phyloP scores from a whole-genome alignment of 257 asterid species.

The Salvia rosmarinus region DNA sequence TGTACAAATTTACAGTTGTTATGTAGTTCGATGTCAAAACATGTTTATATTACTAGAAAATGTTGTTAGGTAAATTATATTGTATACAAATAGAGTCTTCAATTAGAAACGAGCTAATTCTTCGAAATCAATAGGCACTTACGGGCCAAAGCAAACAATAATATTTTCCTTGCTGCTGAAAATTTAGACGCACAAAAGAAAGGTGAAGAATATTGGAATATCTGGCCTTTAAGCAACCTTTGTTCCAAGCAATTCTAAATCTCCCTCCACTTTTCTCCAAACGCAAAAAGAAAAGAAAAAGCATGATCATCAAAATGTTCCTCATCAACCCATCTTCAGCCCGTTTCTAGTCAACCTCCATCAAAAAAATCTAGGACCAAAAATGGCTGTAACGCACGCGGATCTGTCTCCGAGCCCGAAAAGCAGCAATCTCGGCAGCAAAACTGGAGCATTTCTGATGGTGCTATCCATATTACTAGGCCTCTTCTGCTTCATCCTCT shows the following conservation, averaged over 20 bases:
- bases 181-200: no score
- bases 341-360: neutral
- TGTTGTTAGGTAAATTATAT: no score
- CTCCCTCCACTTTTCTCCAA: constrained; percentile 33
- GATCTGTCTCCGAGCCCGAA: constrained; percentile 72
- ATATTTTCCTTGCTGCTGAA: no score
- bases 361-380: no score
- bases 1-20: no score
- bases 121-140: no score
- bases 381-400: constrained; percentile 89
- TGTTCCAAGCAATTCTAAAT: constrained; percentile 84
- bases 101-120: no score
- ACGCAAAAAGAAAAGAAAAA: neutral
- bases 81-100: no score
- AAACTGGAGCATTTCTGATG: constrained; percentile 71
- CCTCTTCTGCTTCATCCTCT: constrained; percentile 79
- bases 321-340: constrained; percentile 10
- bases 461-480: constrained; percentile 68
- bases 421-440: constrained; percentile 64
- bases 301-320: constrained; percentile 14
- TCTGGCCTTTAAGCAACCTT: constrained; percentile 91
- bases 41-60: no score
- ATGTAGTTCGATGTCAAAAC: no score
- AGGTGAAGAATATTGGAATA: constrained; percentile 53
- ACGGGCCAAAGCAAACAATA: no score